Evolutionary conservation across 495 filamentous ascomycete species (phyloP).

Genomic region (Penicilliopsis zonata): DNA sequence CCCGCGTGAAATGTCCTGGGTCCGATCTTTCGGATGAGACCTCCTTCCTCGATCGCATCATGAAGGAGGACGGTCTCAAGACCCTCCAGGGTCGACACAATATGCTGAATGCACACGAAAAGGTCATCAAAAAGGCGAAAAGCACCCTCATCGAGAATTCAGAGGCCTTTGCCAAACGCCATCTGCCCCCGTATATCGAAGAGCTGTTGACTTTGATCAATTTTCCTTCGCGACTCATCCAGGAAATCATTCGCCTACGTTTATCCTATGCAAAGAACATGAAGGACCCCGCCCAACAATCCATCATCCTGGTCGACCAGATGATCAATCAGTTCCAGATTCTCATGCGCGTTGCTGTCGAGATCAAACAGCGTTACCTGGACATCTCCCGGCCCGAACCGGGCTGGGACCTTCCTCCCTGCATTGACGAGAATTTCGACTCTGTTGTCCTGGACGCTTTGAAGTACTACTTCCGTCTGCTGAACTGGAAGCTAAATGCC

Average conservation of each 20-base stretch:
- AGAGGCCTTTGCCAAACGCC: conserved; percentile 72
- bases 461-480: conserved; percentile 93
- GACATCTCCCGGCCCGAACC: conserved; percentile 75
- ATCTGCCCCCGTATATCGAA: conserved; percentile 93
- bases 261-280: conserved; percentile 89
- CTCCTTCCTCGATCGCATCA: conserved; percentile 90
- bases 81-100: conserved; percentile 73
- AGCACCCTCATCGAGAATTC: conserved; percentile 80
- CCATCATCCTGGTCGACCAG: conserved; percentile 84
- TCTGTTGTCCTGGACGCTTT: conserved; percentile 89
- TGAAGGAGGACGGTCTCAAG: conserved; percentile 92
- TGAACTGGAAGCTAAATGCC: conserved; percentile 92
- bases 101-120: conserved; percentile 71
- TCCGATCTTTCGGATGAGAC: conserved; percentile 73
- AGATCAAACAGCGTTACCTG: conserved; percentile 82
- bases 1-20: conserved; percentile 27
- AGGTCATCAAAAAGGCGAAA: conserved; percentile 88
- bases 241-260: conserved; percentile 90
- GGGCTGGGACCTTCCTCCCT: conserved; percentile 90
- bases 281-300: conserved; percentile 78
- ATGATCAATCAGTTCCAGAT: conserved; percentile 97
- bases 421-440: conserved; percentile 95
- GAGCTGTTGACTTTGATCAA: conserved; percentile 92
- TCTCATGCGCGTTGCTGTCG: conserved; percentile 76
- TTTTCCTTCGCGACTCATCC: conserved; percentile 88